Conservation (phyloP, 2,329 filamentous ascomycete genomes). For the Zarea fungicola region DNA sequence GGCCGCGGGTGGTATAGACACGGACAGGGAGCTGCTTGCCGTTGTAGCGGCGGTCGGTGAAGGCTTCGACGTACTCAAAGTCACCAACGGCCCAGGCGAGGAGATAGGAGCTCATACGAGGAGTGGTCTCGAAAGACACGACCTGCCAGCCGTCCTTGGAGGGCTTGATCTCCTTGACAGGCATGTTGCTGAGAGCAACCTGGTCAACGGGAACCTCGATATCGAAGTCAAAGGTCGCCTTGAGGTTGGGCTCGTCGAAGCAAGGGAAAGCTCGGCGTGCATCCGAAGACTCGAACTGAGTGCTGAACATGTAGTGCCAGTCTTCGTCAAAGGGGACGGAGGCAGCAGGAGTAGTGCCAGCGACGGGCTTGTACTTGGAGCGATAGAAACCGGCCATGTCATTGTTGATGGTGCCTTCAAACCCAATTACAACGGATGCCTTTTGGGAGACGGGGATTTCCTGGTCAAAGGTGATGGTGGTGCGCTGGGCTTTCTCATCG, state of each 20-base stretch:
- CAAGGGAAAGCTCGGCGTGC: constrained; percentile 93
- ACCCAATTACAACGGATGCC: constrained; percentile 63
- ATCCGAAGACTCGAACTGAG: constrained; percentile 96
- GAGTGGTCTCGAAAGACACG: constrained; percentile 77
- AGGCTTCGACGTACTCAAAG: constrained; percentile 92
- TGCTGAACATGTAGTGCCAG: constrained; percentile 77
- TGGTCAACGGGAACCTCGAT: constrained; percentile 87
- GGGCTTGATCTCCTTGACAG: constrained; percentile 64
- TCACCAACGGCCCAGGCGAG: constrained; percentile 93
- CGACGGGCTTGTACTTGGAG: constrained; percentile 83
- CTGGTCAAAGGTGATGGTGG: constrained; percentile 68
- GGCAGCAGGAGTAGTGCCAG: constrained; percentile 52
- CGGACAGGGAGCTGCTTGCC: constrained; percentile 87
- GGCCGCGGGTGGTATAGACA: constrained; percentile 91
- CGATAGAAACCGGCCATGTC: constrained; percentile 92
- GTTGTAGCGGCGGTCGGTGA: constrained; percentile 84
- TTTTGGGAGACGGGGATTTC: constrained; percentile 64
- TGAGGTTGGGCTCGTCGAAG: constrained; percentile 96
- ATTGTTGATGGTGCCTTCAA: constrained; percentile 79
- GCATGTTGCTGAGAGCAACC: constrained; percentile 93
- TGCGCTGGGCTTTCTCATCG: constrained; percentile 78
- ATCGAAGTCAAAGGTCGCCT: constrained; percentile 90
- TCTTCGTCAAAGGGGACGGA: constrained; percentile 72
- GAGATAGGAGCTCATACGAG: constrained; percentile 88
- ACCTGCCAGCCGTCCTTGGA: constrained; percentile 60